These are phyloP conservation scores for Vaccinium vitisidaea DNA, from an alignment of 148 eudicot genomes.

Conservation along the genomic window DNA sequence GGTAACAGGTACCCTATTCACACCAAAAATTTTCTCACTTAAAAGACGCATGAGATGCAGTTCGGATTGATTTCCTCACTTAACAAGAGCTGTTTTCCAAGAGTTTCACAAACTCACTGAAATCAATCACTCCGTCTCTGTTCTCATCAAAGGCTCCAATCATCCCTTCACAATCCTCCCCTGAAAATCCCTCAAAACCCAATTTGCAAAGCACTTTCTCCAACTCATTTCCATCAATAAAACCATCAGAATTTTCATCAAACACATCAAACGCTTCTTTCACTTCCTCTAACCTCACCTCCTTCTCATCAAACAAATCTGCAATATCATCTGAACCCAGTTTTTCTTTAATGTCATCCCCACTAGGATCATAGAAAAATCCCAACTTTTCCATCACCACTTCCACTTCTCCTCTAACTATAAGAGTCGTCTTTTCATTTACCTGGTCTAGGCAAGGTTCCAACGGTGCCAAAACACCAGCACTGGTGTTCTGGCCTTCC, in stretches of 20 bases:
- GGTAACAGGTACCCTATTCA: too few relatives aligned
- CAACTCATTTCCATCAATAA: conserved; percentile 54
- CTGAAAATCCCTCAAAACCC: conserved; percentile 32
- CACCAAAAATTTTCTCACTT: too few relatives aligned
- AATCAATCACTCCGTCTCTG: conserved; percentile 46
- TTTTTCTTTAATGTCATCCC: not conserved
- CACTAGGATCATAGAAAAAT: conserved; percentile 14
- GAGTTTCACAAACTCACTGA: conserved; percentile 44
- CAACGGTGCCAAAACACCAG: too few relatives aligned
- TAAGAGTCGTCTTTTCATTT: not conserved
- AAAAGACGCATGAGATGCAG: not conserved
- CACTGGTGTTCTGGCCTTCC: not conserved
- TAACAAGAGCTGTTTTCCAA: conserved; percentile 26
- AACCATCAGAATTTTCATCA: conserved; percentile 61
- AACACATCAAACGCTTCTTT: conserved; percentile 56
- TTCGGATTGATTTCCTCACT: not conserved
- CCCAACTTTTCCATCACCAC: conserved; percentile 38
- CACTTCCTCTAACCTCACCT: conserved; percentile 49
- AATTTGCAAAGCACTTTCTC: conserved; percentile 34
- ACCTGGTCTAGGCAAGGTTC: not conserved
- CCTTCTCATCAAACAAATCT: conserved; percentile 34
- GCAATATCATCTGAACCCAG: conserved; percentile 15
- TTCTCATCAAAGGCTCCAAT: conserved; percentile 44
- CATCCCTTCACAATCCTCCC: conserved; percentile 42
- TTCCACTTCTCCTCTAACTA: conserved; percentile 23